A percentile compares a stretch with the other conserved stretches of the same genome.
Evolutionary conservation across 2,329 filamentous ascomycete genomes (phyloP).

Genomic region (Fusarium pseudoanthophilum): DNA sequence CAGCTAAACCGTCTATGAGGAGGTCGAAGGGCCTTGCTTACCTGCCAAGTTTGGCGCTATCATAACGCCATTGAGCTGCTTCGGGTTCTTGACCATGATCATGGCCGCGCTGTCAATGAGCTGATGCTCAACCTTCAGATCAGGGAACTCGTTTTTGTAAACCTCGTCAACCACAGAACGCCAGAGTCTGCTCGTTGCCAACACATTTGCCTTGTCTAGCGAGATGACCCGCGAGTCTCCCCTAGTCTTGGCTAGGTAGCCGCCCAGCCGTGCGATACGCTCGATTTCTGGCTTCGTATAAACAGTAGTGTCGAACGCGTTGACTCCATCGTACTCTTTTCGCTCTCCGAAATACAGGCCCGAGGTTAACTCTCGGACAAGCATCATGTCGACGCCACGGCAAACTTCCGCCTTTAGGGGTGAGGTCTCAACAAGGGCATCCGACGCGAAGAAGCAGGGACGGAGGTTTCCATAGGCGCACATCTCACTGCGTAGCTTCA

Average conservation of each 20-base stretch:
- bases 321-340: constrained; percentile 73
- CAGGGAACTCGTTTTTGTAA: constrained; percentile 89
- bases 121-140: constrained; percentile 86
- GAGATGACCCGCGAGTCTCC: constrained; percentile 78
- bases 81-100: constrained; percentile 95
- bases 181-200: constrained; percentile 91
- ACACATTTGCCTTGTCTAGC: constrained; percentile 95
- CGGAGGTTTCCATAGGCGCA: constrained; percentile 94
- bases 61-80: constrained; percentile 86
- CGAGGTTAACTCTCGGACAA: constrained; percentile 91
- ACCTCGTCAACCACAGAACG: constrained; percentile 86
- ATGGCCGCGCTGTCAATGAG: constrained; percentile 97
- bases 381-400: constrained; percentile 88
- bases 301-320: constrained; percentile 84
- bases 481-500: constrained; percentile 93
- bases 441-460: constrained; percentile 94
- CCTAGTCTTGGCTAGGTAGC: constrained; percentile 80
- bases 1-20: background rate
- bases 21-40: background rate
- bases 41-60: constrained; percentile 83
- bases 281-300: constrained; percentile 89
- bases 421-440: constrained; percentile 83
- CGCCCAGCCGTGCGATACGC: constrained; percentile 85
- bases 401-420: constrained; percentile 89
- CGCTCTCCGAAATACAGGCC: constrained; percentile 97